These are phyloP conservation scores for Teratosphaeria epicoccoides DNA, from an alignment of 2,329 filamentous ascomycete genomes.

Conservation along the genomic window DNA sequence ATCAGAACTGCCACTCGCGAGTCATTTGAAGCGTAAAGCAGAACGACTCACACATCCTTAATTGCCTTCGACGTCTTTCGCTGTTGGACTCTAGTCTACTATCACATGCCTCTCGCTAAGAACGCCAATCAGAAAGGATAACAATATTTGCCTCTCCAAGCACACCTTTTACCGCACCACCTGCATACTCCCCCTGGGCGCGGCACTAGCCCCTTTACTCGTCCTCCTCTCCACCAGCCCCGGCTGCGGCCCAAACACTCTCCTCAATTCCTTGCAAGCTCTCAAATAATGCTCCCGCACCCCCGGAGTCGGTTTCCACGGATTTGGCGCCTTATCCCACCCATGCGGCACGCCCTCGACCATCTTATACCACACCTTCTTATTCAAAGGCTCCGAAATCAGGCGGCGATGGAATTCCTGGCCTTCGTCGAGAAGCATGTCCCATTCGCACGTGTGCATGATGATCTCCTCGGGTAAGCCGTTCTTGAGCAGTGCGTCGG, in stretches of 20 bases:
- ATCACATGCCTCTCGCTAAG: too few species aligned
- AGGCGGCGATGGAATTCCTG: conserved; percentile 52
- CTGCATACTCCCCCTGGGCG: conserved; percentile 13
- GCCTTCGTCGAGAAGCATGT: conserved; percentile 55
- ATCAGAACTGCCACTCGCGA: too few species aligned
- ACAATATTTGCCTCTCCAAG: background rate
- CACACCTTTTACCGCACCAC: conserved; percentile 10
- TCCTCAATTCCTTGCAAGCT: conserved; percentile 42
- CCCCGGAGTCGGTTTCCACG: conserved; percentile 41
- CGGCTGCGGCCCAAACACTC: conserved; percentile 28
- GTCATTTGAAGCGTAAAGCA: too few species aligned
- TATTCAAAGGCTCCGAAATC: conserved; percentile 28
- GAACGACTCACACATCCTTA: too few species aligned
- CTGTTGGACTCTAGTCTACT: too few species aligned
- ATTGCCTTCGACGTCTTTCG: too few species aligned
- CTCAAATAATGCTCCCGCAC: conserved; percentile 45
- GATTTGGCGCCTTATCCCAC: conserved; percentile 58
- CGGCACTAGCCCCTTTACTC: conserved; percentile 7
- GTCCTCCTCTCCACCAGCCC: conserved; percentile 5
- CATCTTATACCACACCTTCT: conserved; percentile 49
- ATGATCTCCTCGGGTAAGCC: conserved; percentile 50
- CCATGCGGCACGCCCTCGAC: conserved; percentile 51
- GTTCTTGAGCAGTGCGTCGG: conserved; percentile 41
- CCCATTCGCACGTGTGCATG: conserved; percentile 54
- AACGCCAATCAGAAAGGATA: background rate